A percentile compares a stretch with the other conserved stretches of the same genome.
Conservation (phyloP, 2,329 filamentous ascomycete species). For the Alternaria sp. region DNA sequence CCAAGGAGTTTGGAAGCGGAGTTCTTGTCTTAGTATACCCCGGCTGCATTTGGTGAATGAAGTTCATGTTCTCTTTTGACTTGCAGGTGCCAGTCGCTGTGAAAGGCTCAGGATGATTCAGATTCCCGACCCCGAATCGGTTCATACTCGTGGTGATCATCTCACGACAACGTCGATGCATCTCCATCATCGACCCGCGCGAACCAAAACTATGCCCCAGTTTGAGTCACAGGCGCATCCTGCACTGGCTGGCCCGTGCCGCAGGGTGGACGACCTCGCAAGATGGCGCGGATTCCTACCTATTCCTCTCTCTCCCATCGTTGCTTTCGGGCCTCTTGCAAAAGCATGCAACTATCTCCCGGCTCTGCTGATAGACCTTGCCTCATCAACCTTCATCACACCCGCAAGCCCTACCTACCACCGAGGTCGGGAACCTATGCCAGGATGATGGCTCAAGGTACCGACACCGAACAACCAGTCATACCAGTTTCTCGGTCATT, state of each 20-base stretch:
- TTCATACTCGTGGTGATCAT: too few species aligned
- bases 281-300: not conserved
- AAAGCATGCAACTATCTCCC: not conserved
- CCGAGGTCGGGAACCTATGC: not conserved
- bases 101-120: not conserved
- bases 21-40: slow-evolving; percentile 14
- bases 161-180: not conserved
- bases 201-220: not conserved
- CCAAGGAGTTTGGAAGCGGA: slow-evolving; percentile 13
- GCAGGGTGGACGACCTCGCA: not conserved
- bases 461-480: not conserved
- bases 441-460: not conserved
- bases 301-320: not conserved
- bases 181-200: not conserved
- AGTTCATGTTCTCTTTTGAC: not conserved
- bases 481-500: not conserved
- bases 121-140: not conserved
- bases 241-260: not conserved
- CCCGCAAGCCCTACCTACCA: not conserved
- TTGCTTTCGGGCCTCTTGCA: not conserved
- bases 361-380: not conserved
- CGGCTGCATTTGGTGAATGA: not conserved
- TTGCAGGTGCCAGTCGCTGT: not conserved
- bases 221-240: not conserved
- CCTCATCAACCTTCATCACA: not conserved